A percentile compares a stretch with the other conserved stretches of the same genome.
These are phyloP conservation scores for Nepenthes gracilis DNA, from an alignment of 148 eudicot genomes.

Conservation along the genomic window DNA sequence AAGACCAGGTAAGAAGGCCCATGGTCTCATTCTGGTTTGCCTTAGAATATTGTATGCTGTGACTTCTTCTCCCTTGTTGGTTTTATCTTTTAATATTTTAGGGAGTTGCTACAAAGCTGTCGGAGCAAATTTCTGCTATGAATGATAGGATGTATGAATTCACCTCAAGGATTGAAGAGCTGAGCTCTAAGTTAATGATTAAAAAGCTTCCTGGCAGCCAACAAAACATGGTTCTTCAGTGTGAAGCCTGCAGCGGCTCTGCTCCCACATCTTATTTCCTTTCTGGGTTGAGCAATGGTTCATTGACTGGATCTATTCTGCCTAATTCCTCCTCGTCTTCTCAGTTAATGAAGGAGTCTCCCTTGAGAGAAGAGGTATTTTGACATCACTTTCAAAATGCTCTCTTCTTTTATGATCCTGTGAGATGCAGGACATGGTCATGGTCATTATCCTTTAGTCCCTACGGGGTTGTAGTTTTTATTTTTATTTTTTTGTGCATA, in stretches of 20 bases:
- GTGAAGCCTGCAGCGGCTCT: slow-evolving; percentile 71
- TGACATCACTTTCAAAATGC: not conserved
- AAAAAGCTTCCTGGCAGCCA: slow-evolving; percentile 37
- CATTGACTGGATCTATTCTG: slow-evolving; percentile 44
- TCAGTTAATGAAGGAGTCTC: slow-evolving; percentile 56
- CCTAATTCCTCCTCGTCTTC: slow-evolving; percentile 57
- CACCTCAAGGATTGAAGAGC: slow-evolving; percentile 61
- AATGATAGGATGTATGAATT: slow-evolving; percentile 88
- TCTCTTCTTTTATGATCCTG: not conserved
- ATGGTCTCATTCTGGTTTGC: not conserved
- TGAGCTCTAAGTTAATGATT: slow-evolving; percentile 45
- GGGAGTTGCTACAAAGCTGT: slow-evolving; percentile 56
- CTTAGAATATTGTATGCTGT: not conserved
- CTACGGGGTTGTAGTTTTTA: too few species aligned
- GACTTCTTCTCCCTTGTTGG: not conserved
- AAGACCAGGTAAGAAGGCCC: slow-evolving; percentile 40
- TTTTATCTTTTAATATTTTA: slow-evolving; percentile 6
- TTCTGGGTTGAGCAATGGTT: slow-evolving; percentile 63
- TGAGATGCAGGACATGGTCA: not conserved
- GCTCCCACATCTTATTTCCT: slow-evolving; percentile 70
- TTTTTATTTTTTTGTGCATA: too few species aligned
- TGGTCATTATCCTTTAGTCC: too few species aligned
- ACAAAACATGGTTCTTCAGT: slow-evolving; percentile 33
- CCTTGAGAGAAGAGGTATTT: slow-evolving; percentile 70
- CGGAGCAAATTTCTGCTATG: slow-evolving; percentile 78